Percentiles rank a stretch among this genome's conserved stretches.
These are phyloP conservation scores for Lolium rigidum DNA, from an alignment of 176 grass and related monocot species.

Conservation along the genomic window DNA sequence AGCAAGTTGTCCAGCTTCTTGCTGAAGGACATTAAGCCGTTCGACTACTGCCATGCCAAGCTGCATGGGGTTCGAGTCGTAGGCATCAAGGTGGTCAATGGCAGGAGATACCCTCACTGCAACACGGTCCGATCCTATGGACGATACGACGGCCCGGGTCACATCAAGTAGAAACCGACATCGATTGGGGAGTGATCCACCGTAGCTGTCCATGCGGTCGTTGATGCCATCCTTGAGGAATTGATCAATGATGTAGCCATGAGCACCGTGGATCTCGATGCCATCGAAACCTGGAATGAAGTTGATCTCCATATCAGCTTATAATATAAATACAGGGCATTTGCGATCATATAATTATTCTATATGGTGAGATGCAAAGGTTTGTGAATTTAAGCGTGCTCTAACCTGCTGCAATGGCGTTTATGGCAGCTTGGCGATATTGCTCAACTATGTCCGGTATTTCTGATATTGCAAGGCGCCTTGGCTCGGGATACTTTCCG, in stretches of 20 bases:
- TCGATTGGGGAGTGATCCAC: constrained; percentile 81
- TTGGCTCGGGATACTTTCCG: constrained; percentile 66
- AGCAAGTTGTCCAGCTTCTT: constrained; percentile 61
- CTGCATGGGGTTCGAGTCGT: constrained; percentile 72
- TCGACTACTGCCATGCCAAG: constrained; percentile 78
- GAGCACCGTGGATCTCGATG: constrained; percentile 92
- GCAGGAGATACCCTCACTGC: constrained; percentile 85
- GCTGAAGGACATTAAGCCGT: constrained; percentile 66
- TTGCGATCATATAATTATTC: neutral
- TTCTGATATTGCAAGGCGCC: constrained; percentile 56
- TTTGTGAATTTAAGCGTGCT: neutral
- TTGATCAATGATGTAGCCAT: constrained; percentile 92
- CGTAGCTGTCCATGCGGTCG: constrained; percentile 76
- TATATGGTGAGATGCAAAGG: neutral
- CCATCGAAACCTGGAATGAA: constrained; percentile 78
- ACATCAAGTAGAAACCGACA: constrained; percentile 78
- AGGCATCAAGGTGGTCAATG: constrained; percentile 90
- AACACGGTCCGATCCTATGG: constrained; percentile 67
- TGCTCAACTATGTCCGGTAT: constrained; percentile 79
- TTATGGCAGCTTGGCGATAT: constrained; percentile 72
- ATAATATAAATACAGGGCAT: neutral
- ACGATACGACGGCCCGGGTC: constrained; percentile 61
- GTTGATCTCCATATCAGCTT: constrained; percentile 5
- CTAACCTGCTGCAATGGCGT: constrained; percentile 89
- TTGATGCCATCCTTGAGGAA: constrained; percentile 98